Percentiles rank a stretch among this genome's conserved stretches.
These are phyloP conservation scores for Candida easanensis DNA, from an alignment of 805 yeast species.

Conservation along the genomic window DNA sequence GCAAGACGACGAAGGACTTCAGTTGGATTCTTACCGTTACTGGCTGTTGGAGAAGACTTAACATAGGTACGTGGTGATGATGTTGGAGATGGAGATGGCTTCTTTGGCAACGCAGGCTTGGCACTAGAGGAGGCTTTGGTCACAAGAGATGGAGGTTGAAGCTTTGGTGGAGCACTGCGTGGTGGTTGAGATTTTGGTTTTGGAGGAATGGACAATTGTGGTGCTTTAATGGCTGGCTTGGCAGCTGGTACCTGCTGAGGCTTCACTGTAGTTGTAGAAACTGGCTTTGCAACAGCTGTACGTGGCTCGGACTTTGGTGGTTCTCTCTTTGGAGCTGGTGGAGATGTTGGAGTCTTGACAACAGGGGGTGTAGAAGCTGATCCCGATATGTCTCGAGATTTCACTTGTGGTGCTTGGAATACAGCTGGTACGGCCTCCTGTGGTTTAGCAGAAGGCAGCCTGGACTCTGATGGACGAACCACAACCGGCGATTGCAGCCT, in stretches of 20 bases:
- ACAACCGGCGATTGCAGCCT: background rate
- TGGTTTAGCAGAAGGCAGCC: background rate
- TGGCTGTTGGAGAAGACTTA: background rate
- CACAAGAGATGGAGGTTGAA: constrained; percentile 9
- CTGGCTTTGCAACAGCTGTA: background rate
- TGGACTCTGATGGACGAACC: background rate
- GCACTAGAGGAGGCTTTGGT: constrained; percentile 2
- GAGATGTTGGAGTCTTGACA: background rate
- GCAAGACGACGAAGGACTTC: constrained; percentile 8
- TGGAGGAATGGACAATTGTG: constrained; percentile 20
- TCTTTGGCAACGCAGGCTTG: constrained; percentile 2
- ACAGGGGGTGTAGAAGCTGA: background rate
- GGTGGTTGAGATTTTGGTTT: constrained; percentile 7
- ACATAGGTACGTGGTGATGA: constrained; percentile 6
- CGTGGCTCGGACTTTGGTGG: background rate
- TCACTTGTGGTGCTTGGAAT: background rate
- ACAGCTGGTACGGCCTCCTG: background rate
- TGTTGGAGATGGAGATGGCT: constrained; percentile 2
- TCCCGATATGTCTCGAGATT: background rate
- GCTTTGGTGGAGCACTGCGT: constrained; percentile 20
- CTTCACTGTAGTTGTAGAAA: background rate
- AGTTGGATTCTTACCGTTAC: constrained; percentile 4
- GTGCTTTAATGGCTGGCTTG: constrained; percentile 4
- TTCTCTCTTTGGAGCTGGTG: background rate
- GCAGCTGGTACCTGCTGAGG: constrained; percentile 6